phyloP scores from a whole-genome alignment of 306 rosid genomes.

The Lagenaria siceraria region DNA sequence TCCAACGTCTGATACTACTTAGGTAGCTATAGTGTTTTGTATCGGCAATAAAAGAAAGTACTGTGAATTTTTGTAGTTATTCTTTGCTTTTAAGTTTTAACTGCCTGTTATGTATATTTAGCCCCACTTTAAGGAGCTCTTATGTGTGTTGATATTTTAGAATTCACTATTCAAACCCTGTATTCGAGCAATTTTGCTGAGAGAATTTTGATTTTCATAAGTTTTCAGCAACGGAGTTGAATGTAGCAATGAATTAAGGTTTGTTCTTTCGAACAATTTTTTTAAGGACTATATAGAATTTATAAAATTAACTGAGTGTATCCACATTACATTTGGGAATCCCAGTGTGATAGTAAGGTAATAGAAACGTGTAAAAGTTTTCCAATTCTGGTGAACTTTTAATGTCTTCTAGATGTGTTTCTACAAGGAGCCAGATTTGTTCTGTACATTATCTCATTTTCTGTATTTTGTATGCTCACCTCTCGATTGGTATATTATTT shows the following conservation, averaged over 20 bases:
- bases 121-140: background rate
- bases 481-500: background rate
- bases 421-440: background rate
- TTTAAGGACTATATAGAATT: background rate
- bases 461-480: background rate
- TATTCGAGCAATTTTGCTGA: background rate
- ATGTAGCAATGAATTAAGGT: background rate
- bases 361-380: background rate
- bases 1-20: background rate
- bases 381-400: background rate
- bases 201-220: background rate
- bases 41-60: background rate
- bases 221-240: background rate
- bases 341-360: background rate
- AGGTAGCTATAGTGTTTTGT: background rate
- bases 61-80: background rate
- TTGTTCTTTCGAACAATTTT: background rate
- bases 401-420: background rate
- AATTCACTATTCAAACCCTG: background rate
- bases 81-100: background rate
- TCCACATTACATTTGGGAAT: background rate
- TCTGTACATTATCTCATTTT: background rate
- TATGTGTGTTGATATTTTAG: background rate
- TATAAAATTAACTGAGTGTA: background rate
- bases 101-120: background rate